Evolutionary conservation across 805 yeast species (phyloP).

Genomic region (Nakazawaea sp.): DNA sequence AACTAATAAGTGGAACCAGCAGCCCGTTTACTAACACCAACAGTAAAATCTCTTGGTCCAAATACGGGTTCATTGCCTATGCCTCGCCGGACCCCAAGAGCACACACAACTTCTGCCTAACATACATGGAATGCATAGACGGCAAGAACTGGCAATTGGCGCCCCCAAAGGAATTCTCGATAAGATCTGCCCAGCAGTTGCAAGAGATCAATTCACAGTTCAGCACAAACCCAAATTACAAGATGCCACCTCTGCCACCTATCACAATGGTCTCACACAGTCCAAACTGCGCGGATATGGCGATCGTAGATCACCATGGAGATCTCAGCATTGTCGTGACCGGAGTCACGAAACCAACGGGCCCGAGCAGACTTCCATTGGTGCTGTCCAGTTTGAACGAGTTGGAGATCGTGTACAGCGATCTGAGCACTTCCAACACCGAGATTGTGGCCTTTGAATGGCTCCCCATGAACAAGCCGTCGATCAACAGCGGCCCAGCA

Average conservation of each 20-base stretch:
- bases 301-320: slow-evolving; percentile 69
- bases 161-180: slow-evolving; percentile 34
- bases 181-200: slow-evolving; percentile 19
- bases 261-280: slow-evolving; percentile 62
- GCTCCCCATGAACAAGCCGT: slow-evolving; percentile 68
- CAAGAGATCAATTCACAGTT: slow-evolving; percentile 3
- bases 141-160: slow-evolving; percentile 80
- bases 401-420: slow-evolving; percentile 43
- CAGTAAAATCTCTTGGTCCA: slow-evolving; percentile 62
- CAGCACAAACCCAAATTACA: slow-evolving; percentile 22
- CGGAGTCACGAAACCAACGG: slow-evolving; percentile 34
- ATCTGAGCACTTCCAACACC: slow-evolving; percentile 22
- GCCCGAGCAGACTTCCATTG: slow-evolving; percentile 18
- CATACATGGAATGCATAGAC: slow-evolving; percentile 66
- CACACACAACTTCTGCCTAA: slow-evolving; percentile 41
- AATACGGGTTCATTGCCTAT: slow-evolving; percentile 79
- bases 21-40: background rate
- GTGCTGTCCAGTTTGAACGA: slow-evolving; percentile 31
- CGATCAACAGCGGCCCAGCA: slow-evolving; percentile 56
- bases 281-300: slow-evolving; percentile 72
- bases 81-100: slow-evolving; percentile 29
- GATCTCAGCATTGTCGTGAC: slow-evolving; percentile 50
- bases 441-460: slow-evolving; percentile 52
- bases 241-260: slow-evolving; percentile 16
- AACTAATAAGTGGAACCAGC: background rate